Base-by-base conservation (phyloP, 1,284 basidiomycete genomes). In the Ustilago bromivora region DNA sequence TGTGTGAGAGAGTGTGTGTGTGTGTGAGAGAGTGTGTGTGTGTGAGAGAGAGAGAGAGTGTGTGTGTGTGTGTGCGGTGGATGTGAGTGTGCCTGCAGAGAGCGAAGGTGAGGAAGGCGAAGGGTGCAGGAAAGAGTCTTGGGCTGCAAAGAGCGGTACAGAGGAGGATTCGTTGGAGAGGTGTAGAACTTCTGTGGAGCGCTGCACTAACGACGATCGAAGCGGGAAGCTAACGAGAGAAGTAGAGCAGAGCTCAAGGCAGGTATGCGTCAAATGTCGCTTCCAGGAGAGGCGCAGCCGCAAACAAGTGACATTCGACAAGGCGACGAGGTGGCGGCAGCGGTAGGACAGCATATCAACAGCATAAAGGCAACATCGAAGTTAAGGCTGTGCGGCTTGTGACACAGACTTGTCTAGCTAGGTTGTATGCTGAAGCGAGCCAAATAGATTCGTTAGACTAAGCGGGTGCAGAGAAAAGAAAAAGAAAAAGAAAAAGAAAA, bases 191-290 rank as follows among this genome's bases (percentile, higher is more conserved):
- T 40, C 19, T 35, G 41, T 43, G 9, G 57, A 41, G 31, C 36
- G 43, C n/a, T 46, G 57, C 57, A 58, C 15, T 32, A 32, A 47
- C 23, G 57, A 43, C 56, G 56, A 46, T 46, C 41, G 57, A 47
- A 31, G 32, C 9, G 43, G 43, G 31, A 46, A 46, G 43, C 43
- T 46, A 15, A 28, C 23, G 23, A 41, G 40, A 41, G 40, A 41
- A 17, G 15, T 17, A n/a, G 40, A 41, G 15, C 40, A 41, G 40
- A 41, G 13, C 9, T 10, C 36, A 38, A 38, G 13, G 13, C 10
- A 38, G 36, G 36, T 41, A 6, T 41, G 40, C 34, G 53, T 28
- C 23, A 28, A 28, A 28, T 4, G 12, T 52, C 58, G 58, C 47
- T 60, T 60, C 31, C 46, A 49, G 34, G 51, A 47, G 40, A 59